Evolutionary conservation across 352 stramenopile genomes (phyloP), one percentile per base, ranked within the genome.

Genomic region (Phytophthora pseudosyringae): DNA sequence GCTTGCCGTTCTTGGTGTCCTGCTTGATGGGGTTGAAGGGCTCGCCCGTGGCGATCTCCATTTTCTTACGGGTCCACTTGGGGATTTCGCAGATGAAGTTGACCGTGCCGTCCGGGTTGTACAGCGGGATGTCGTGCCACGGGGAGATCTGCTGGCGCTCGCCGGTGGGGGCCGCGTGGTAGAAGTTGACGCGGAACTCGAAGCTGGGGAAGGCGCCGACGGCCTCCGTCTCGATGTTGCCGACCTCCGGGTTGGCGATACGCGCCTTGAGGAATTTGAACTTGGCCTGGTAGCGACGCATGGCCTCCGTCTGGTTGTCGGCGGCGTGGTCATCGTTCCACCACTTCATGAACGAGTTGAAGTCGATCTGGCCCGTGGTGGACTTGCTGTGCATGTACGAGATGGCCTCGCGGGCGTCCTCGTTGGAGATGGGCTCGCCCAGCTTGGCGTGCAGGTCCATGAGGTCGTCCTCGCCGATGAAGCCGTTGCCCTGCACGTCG

Each of bases 11-110:
- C 85, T 99, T 99, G 25, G 90, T 96, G 83, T 99, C 98, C 81
- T 99, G 98, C 69, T 96, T 98, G 75, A 99, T 99, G 25, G 95
- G 94, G 82, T 99, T 99, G 67, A 97, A 97, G 8, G 80, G 75
- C 47, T 97, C 70, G 12, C 88, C 89, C 46, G 98, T 99, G 65
- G 93, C 91, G 33, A 99, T 98, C 86, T 99, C 98, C 95, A 99
- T 99, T 81, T 99, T 99, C 58, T 98, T 97, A 50, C 96, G 97
- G 52, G 95, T 98, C 83, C 93, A 98, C 81, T 99, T 98, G 36
- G 98, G 98, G 67, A 99, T 99, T 80, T 99, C 98, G 53, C 96
- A 98, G 90, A 94, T 74, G 44, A 95, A 93, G 80, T 98, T 81
- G 39, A 94, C 86, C 41, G 76, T 88, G 64, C 83, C 67, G 62